These are phyloP conservation scores for Mychonastes homosphaera DNA, from an alignment of 139 green algal species.

Conservation along the genomic window DNA sequence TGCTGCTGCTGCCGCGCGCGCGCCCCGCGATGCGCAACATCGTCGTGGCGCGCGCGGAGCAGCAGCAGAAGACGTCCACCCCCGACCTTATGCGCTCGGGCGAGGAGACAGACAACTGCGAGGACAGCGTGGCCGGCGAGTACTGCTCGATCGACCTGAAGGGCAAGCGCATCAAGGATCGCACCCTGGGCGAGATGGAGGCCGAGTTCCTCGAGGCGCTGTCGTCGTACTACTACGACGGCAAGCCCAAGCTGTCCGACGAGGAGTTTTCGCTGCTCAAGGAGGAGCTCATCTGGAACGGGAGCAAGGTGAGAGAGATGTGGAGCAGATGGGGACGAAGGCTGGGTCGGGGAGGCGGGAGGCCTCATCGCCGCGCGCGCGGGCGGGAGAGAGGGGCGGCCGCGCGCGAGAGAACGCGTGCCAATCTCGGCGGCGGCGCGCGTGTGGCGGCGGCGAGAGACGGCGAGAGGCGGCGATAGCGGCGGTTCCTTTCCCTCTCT, in stretches of 20 bases:
- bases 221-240: slow-evolving; percentile 59
- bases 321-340: not conserved
- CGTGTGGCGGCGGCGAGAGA: too few relatives aligned
- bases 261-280: slow-evolving; percentile 80
- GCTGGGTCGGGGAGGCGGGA: slow-evolving; percentile 16
- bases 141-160: slow-evolving; percentile 38
- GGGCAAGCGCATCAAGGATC: slow-evolving; percentile 28
- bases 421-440: too few relatives aligned
- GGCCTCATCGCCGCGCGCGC: too few relatives aligned
- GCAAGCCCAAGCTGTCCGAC: slow-evolving; percentile 61
- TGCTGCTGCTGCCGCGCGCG: too few relatives aligned
- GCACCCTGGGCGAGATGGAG: slow-evolving; percentile 72
- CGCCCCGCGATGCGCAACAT: too few relatives aligned
- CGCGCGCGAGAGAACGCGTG: too few relatives aligned
- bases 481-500: too few relatives aligned
- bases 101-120: slow-evolving; percentile 14
- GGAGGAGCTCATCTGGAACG: slow-evolving; percentile 76
- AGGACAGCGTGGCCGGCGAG: slow-evolving; percentile 20
- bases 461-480: too few relatives aligned
- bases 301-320: slow-evolving; percentile 57
- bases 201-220: slow-evolving; percentile 71
- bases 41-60: too few relatives aligned
- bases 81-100: not conserved
- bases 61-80: too few relatives aligned
- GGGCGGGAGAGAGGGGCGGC: too few relatives aligned